Evolutionary conservation across 1,284 basidiomycete genomes (phyloP).

Genomic region (Ceratobasidium theobromae): DNA sequence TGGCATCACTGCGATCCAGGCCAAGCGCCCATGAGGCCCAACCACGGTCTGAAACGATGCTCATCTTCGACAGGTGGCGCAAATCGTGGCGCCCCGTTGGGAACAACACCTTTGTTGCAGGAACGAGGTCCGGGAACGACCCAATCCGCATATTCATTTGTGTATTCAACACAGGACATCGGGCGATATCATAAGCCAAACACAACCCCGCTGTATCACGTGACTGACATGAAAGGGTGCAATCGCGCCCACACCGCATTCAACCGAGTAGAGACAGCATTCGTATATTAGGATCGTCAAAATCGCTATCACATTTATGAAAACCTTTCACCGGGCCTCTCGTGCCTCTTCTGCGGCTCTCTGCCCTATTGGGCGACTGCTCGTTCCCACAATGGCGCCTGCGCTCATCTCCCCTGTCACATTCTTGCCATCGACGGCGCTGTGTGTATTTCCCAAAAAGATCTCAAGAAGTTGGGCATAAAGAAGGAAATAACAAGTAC

Average conservation of each 20-base stretch:
- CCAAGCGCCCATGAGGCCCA: neutral
- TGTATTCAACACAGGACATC: too few relatives aligned
- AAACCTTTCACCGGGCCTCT: neutral
- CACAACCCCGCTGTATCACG: too few relatives aligned
- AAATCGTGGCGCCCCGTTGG: too few relatives aligned
- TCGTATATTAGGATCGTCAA: neutral
- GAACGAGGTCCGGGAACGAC: too few relatives aligned
- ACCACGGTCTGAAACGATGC: too few relatives aligned
- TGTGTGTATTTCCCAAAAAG: slow-evolving; percentile 48
- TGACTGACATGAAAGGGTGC: too few relatives aligned
- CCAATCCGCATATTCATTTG: too few relatives aligned
- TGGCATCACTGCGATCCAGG: neutral
- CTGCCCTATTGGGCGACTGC: slow-evolving; percentile 1
- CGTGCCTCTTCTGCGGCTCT: neutral
- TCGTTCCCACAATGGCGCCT: slow-evolving; percentile 33
- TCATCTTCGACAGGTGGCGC: too few relatives aligned
- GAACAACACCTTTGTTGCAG: too few relatives aligned
- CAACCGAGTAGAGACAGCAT: slow-evolving; percentile 1
- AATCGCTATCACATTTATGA: neutral
- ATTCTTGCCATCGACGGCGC: slow-evolving; percentile 47
- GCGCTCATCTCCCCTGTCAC: slow-evolving; percentile 38
- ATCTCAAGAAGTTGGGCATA: slow-evolving; percentile 44
- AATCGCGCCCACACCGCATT: too few relatives aligned
- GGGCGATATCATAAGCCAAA: too few relatives aligned
- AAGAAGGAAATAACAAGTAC: slow-evolving; percentile 45